Base-by-base conservation (phyloP, 352 stramenopile genomes). In the Halophytophthora batemanensis region DNA sequence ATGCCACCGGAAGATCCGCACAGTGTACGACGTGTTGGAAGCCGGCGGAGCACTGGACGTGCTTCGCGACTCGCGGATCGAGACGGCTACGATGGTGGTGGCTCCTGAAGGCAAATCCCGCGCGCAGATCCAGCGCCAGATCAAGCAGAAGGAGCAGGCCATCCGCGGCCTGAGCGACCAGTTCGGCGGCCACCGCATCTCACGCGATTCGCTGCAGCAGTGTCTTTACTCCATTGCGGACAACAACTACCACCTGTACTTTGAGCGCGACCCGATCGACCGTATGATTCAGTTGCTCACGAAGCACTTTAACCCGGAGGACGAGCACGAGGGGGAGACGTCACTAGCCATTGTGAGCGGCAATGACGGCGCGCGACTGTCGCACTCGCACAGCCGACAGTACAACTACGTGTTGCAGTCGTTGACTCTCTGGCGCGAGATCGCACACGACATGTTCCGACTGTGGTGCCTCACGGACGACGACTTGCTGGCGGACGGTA, bases 241-340 rank as follows among this genome's bases (percentile, higher is more conserved):
- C 71, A 98, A 98, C 73, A 96, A 98, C 62, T 98, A 95, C 43
- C 97, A 98, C 66, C 65, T 98, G 44, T 98, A 98, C 69, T 98
- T 95, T 56, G 97, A 98, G 64, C 90, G 95, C 17, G 88, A 98
- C 54, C 96, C 96, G 34, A 98, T 98, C 56, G 94, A 98, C 61
- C 92, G 93, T 33, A 97, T 97, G 74, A 98, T 98, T 43, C 49
- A 74, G 51, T 74, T 97, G 49, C 65, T 98, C 25, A 80, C 74
- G 15, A 59, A 71, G 43, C 70, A 96, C 62, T 98, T 98, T 63
- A 60, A 83, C 38, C 79, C 87, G n/a, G 64, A 84, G 10, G 61
- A 80, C 3, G 74, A 87, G 14, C 64, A 77, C 6, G 74, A 82
- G 15, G 68, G 69, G n/a, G 71, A 79, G 37, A 87, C 80, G 50